Evolutionary conservation across 495 filamentous ascomycete genomes (phyloP), one percentile per base, ranked within the genome.

Genomic region (Hypoxylon fuscum): DNA sequence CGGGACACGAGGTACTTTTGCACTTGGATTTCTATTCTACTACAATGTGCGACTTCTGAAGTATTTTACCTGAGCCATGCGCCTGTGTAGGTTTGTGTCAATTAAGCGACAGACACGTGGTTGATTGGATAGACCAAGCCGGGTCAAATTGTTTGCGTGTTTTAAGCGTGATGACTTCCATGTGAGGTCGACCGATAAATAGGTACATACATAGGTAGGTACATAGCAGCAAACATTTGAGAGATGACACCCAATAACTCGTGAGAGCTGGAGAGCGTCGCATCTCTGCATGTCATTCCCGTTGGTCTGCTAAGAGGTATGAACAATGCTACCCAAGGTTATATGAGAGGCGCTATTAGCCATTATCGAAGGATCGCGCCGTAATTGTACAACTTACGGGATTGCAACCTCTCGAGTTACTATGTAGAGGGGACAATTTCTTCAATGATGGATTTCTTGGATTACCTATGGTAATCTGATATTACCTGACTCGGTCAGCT

Each of bases 211-310:
- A n/a, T n/a, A n/a, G n/a, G n/a, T n/a, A n/a, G n/a, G n/a, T n/a
- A n/a, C n/a, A n/a, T n/a, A n/a, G n/a, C n/a, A n/a, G n/a, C n/a
- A n/a, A n/a, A n/a, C n/a, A n/a, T n/a, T n/a, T n/a, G n/a, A n/a
- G n/a, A n/a, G n/a, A n/a, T n/a, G n/a, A n/a, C n/a, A n/a, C n/a
- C n/a, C n/a, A n/a, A n/a, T 9, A 37, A 15, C 11, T 11, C 11
- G 11, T 20, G 15, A 10, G n/a, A 10, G 18, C 8, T 1, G 15
- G 27, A 22, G 21, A 37, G 38, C 12, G 51, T 62, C 35, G n/a
- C 22, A 54, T 62, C 14, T 55, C 53, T 64, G 53, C 60, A 58
- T 52, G 60, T 53, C 61, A 64, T 64, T 51, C 55, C 49, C 55
- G 32, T 51, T 22, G 20, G 37, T 55, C 34, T 61, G n/a, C 11